Percentiles rank a stretch among this genome's conserved stretches.
Conservation (phyloP, 306 rosid genomes). For the Senna tora region DNA sequence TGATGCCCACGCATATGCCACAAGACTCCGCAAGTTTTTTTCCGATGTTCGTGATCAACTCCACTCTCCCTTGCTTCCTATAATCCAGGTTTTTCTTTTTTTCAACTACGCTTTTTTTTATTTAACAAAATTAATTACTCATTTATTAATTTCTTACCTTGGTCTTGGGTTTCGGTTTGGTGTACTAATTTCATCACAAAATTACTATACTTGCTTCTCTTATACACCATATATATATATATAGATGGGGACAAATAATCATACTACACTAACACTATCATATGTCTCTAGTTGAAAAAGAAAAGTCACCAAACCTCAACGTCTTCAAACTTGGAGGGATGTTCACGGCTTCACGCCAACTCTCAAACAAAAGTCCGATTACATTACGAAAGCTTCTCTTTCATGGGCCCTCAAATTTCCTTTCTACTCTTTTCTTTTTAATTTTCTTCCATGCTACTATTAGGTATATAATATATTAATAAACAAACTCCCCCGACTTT, state of each 20-base stretch:
- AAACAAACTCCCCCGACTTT: background rate
- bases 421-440: background rate
- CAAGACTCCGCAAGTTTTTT: conserved; percentile 56
- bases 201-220: background rate
- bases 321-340: background rate
- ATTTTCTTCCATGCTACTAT: background rate
- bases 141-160: conserved; percentile 31
- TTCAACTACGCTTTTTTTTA: too few species aligned
- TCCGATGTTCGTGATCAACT: conserved; percentile 62
- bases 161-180: conserved; percentile 29
- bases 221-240: background rate
- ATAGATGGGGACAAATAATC: too few species aligned
- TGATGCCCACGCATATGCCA: conserved; percentile 55
- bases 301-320: background rate
- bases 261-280: background rate
- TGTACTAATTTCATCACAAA: background rate
- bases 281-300: background rate
- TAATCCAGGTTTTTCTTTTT: conserved; percentile 61
- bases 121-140: background rate
- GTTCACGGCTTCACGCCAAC: background rate
- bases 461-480: background rate
- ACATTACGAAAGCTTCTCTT: background rate
- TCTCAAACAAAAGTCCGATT: background rate
- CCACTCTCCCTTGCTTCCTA: conserved; percentile 70
- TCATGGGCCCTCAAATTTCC: background rate